Base-by-base conservation (phyloP, 306 rosid genomes). In the Lupinus albus region DNA sequence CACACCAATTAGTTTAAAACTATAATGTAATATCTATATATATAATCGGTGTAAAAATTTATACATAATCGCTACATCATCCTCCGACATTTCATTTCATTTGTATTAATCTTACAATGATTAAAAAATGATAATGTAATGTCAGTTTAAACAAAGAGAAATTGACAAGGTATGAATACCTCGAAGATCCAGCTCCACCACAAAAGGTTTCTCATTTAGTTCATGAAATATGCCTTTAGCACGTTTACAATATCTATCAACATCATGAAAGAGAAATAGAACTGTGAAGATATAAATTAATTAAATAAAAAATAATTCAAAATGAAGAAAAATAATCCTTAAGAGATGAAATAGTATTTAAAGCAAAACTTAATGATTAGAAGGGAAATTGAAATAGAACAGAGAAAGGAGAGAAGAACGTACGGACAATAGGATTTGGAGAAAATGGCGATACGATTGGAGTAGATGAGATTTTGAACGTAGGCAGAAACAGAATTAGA, bases 401-500 rank as follows among this genome's bases (percentile, higher is more conserved):
- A 38, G 44, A 38, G 44, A 33, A 33, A 36, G 35, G 13, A 28
- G 44, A 12, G 44, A 38, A 12, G 44, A 12, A 39, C 59, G 11
- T 30, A 92, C 95, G 95, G 98, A 80, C 96, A 92, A 76, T 89
- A 92, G 33, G 98, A 89, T 84, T 87, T 89, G 78, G 98, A 92
- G 79, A 92, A 89, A 62, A 92, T 64, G 57, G 93, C 77, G 70
- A 92, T 89, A 58, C 77, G 81, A 82, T 86, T 86, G 81, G 98
- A 92, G 74, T 83, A 89, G 78, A 92, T 80, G 70, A 28, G 86
- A 64, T 92, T 89, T 11, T 92, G 95, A 20, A 92, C 95, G 71
- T 86, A 86, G 17, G 93, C 98, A 6, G 96, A 75, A 45, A 84
- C 67, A 1, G 93, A 84, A 71, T 64, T 77, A 3, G 89, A 74